A percentile compares a stretch with the other conserved stretches of the same genome.
Conservation (phyloP, 129 eudicot species). For the Flaveria sonorensis region DNA sequence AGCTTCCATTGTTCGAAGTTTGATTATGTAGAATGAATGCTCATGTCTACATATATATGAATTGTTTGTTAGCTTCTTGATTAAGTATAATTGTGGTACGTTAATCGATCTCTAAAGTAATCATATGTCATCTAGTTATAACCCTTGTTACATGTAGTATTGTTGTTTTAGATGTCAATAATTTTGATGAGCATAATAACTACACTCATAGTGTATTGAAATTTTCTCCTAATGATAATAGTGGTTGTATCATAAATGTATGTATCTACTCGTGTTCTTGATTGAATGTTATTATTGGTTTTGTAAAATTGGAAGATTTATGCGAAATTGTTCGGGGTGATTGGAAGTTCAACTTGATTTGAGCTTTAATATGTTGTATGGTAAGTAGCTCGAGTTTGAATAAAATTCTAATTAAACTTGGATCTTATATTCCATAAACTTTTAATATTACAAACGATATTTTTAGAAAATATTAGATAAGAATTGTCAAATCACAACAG, state of each 20-base stretch:
- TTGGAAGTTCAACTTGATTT: neutral
- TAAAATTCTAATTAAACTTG: neutral
- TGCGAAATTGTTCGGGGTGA: neutral
- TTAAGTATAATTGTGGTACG: slow-evolving; percentile 29
- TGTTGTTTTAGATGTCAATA: slow-evolving; percentile 27
- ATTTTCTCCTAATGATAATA: neutral
- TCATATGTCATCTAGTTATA: slow-evolving; percentile 29
- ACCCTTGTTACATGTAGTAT: slow-evolving; percentile 35
- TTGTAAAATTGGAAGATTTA: neutral
- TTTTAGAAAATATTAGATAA: too few relatives aligned
- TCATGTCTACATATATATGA: slow-evolving; percentile 18
- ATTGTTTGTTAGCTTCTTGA: slow-evolving; percentile 29
- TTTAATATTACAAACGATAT: too few relatives aligned
- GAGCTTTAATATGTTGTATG: neutral
- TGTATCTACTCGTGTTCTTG: neutral
- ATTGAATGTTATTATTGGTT: neutral
- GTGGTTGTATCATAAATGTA: neutral
- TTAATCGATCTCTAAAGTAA: slow-evolving; percentile 16
- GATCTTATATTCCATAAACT: neutral
- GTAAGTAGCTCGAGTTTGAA: neutral
- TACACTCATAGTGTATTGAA: neutral
- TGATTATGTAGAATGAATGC: slow-evolving; percentile 43
- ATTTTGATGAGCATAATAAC: neutral
- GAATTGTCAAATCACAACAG: too few relatives aligned
- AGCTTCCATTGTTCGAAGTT: slow-evolving; percentile 76